Conservation (phyloP, 805 yeast species). For the Pichia nanzhaoensis region DNA sequence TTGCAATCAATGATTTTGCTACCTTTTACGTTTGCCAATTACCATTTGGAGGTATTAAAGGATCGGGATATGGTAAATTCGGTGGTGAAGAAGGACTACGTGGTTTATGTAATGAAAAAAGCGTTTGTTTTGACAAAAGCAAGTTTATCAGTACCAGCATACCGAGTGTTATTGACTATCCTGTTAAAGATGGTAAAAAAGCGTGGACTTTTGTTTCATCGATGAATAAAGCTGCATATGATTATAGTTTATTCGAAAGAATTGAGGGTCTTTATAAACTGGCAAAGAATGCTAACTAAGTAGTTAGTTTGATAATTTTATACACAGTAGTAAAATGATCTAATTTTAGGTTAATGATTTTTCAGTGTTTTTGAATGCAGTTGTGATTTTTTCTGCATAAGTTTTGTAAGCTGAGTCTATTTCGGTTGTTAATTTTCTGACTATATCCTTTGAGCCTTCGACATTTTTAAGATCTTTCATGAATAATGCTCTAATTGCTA, state of each 20-base stretch:
- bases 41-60: slow-evolving; percentile 93
- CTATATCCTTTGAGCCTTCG: slow-evolving; percentile 46
- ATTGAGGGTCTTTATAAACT: slow-evolving; percentile 46
- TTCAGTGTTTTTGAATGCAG: slow-evolving; percentile 51
- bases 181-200: slow-evolving; percentile 67
- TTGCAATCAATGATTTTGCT: slow-evolving; percentile 96
- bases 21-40: slow-evolving; percentile 92
- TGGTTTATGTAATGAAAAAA: slow-evolving; percentile 82
- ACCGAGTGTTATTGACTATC: slow-evolving; percentile 89
- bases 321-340: not conserved
- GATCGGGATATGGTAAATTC: slow-evolving; percentile 95
- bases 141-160: slow-evolving; percentile 75
- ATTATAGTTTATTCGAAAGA: slow-evolving; percentile 63
- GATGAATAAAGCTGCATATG: slow-evolving; percentile 80
- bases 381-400: slow-evolving; percentile 51
- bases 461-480: slow-evolving; percentile 44
- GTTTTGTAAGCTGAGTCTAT: slow-evolving; percentile 67
- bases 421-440: slow-evolving; percentile 47
- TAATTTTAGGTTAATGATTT: slow-evolving; percentile 26
- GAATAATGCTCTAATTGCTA: slow-evolving; percentile 51
- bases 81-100: slow-evolving; percentile 96
- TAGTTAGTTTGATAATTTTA: no score
- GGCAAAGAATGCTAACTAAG: slow-evolving; percentile 38
- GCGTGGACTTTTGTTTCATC: slow-evolving; percentile 88
- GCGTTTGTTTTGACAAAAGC: slow-evolving; percentile 78